phyloP scores from a whole-genome alignment of 345 rosid species.

The Cardamine occulta region DNA sequence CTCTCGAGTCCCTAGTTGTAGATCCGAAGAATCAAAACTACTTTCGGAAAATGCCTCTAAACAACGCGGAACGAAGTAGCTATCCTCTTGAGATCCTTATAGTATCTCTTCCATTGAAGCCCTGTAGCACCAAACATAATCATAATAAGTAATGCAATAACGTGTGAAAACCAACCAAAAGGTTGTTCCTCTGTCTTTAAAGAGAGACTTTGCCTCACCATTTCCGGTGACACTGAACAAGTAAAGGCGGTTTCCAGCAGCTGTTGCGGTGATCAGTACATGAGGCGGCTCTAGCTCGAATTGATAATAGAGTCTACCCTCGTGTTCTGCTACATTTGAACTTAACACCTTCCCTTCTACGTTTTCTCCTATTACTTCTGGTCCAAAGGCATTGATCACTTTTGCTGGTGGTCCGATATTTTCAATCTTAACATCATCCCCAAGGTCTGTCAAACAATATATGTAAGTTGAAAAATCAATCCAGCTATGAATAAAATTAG shows the following conservation, averaged over 20 bases:
- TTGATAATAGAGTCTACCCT: constrained; percentile 80
- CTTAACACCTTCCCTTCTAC: constrained; percentile 91
- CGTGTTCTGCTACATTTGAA: constrained; percentile 64
- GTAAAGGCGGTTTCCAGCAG: constrained; percentile 93
- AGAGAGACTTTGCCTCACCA: constrained; percentile 46
- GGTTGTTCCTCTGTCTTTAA: background rate
- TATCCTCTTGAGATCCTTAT: constrained; percentile 83
- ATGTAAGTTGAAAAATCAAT: background rate
- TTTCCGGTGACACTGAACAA: constrained; percentile 74
- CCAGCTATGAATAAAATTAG: background rate
- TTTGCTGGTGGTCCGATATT: constrained; percentile 86
- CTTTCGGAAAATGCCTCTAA: constrained; percentile 37
- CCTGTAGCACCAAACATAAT: constrained; percentile 49
- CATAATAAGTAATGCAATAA: background rate
- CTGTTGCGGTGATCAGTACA: constrained; percentile 87
- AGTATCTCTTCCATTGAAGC: constrained; percentile 96
- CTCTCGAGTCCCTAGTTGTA: background rate
- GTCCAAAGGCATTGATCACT: constrained; percentile 93
- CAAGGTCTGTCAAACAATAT: constrained; percentile 56
- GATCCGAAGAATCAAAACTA: background rate
- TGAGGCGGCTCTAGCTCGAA: constrained; percentile 95
- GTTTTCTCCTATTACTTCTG: constrained; percentile 86
- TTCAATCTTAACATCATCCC: constrained; percentile 68
- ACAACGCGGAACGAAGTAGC: constrained; percentile 85
- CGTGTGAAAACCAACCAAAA: background rate